Percentiles rank a stretch among this genome's conserved stretches.
Conservation (phyloP, 257 asterid species). For the Schizonepeta tenuifolia region DNA sequence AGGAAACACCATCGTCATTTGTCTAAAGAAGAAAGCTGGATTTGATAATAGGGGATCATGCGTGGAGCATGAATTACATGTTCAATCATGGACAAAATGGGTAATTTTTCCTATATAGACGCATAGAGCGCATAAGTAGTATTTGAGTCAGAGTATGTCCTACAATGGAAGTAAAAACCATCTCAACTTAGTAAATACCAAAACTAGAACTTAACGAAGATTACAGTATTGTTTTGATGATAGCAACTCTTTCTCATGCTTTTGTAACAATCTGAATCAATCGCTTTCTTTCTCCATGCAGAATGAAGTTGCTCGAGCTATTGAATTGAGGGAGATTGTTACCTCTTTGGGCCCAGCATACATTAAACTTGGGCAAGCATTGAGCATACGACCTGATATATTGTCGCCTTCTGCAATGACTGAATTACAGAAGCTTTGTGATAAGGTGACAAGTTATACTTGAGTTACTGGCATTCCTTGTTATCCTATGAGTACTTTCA, state of each 20-base stretch:
- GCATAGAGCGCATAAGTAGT: neutral
- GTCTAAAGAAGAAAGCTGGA: neutral
- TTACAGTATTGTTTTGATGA: neutral
- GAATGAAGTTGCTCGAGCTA: constrained; percentile 98
- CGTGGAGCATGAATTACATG: neutral
- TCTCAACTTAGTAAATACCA: neutral
- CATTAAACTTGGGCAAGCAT: constrained; percentile 98
- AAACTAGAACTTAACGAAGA: too few relatives aligned
- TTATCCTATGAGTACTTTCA: constrained; percentile 1
- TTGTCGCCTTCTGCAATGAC: constrained; percentile 90
- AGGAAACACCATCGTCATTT: neutral
- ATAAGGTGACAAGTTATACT: constrained; percentile 65
- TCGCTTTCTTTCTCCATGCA: constrained; percentile 37
- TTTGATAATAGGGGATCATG: neutral
- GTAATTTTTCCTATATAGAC: neutral
- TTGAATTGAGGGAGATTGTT: constrained; percentile 95
- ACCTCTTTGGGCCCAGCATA: constrained; percentile 99
- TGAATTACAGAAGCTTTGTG: constrained; percentile 99
- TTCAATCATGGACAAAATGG: constrained; percentile 7
- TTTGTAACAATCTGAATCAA: constrained; percentile 3
- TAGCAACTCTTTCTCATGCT: neutral
- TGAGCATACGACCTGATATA: constrained; percentile 97
- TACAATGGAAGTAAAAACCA: neutral
- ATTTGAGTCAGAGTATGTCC: neutral
- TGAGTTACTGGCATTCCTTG: constrained; percentile 7